Percentiles rank a stretch among this genome's conserved stretches.
phyloP scores from a whole-genome alignment of 352 stramenopile genomes.

The Globisporangium ultimum region DNA sequence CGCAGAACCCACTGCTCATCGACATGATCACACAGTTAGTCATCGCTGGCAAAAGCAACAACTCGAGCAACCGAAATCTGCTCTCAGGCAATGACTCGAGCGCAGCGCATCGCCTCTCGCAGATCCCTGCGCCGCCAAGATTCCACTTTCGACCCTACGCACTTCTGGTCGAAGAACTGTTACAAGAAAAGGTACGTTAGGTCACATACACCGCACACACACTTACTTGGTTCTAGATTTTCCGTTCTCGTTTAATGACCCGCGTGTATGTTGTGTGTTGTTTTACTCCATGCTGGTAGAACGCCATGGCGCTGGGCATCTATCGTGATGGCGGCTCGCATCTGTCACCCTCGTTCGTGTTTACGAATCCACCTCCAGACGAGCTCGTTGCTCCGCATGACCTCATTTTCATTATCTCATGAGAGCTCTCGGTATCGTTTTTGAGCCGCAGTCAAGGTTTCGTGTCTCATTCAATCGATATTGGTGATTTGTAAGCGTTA shows the following conservation, averaged over 20 bases:
- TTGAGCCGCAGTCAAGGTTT: no score
- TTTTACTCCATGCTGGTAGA: conserved; percentile 25
- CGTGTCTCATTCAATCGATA: no score
- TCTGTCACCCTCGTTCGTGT: conserved; percentile 47
- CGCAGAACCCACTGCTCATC: conserved; percentile 55
- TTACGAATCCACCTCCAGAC: conserved; percentile 61
- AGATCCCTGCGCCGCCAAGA: conserved; percentile 47
- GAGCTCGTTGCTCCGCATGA: conserved; percentile 59
- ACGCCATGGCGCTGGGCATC: conserved; percentile 53
- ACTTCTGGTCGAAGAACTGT: conserved; percentile 46
- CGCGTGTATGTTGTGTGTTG: neutral
- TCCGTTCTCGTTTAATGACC: no score
- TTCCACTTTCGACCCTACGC: conserved; percentile 64
- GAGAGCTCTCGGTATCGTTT: no score
- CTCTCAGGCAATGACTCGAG: conserved; percentile 43
- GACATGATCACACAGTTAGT: conserved; percentile 67
- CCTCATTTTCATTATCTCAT: conserved; percentile 69
- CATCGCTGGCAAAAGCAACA: conserved; percentile 46
- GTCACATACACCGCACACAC: no score
- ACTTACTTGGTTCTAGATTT: neutral
- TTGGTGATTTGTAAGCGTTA: no score
- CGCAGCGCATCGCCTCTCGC: conserved; percentile 40
- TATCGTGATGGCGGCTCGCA: conserved; percentile 37
- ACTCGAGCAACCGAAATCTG: conserved; percentile 16
- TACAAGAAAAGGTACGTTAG: conserved; percentile 44